Percentiles rank a stretch among this genome's conserved stretches.
phyloP scores from a whole-genome alignment of 1,139 yeast genomes.

The Tardiomyces depauwii region DNA sequence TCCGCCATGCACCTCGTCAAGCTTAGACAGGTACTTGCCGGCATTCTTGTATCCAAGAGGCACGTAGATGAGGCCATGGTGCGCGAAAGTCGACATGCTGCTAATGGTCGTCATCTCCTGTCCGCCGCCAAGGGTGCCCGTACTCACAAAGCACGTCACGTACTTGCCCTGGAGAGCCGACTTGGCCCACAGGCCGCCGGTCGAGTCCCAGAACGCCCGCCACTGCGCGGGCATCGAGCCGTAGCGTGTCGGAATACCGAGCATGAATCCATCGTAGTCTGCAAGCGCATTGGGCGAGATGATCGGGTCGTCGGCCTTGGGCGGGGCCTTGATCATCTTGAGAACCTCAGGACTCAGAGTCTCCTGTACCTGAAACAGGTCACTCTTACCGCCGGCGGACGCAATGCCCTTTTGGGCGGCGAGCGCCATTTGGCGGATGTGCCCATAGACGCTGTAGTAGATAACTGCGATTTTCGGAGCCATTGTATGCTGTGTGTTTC shows the following conservation, averaged over 20 bases:
- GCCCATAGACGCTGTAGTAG: constrained; percentile 72
- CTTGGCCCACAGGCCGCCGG: constrained; percentile 69
- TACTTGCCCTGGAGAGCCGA: constrained; percentile 65
- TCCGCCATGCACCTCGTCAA: constrained; percentile 64
- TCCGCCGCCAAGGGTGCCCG: constrained; percentile 77
- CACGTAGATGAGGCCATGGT: constrained; percentile 66
- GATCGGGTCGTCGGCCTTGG: constrained; percentile 49
- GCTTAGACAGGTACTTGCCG: constrained; percentile 43
- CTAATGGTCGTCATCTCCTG: constrained; percentile 59
- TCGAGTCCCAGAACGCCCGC: constrained; percentile 66
- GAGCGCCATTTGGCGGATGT: constrained; percentile 54
- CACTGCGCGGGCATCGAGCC: constrained; percentile 74
- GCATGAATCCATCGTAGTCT: constrained; percentile 59
- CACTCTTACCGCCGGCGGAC: constrained; percentile 59
- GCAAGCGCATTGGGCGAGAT: constrained; percentile 49
- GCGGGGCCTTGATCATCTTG: constrained; percentile 46
- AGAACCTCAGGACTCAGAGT: constrained; percentile 55
- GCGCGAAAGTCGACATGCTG: constrained; percentile 53
- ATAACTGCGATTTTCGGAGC: constrained; percentile 47
- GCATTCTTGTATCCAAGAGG: constrained; percentile 67
- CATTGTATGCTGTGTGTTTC: constrained; percentile 21
- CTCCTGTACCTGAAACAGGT: constrained; percentile 66
- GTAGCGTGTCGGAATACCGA: constrained; percentile 72
- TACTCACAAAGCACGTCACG: constrained; percentile 63
- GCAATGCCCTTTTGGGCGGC: constrained; percentile 58